Evolutionary conservation across 345 rosid species (phyloP).

Genomic region (Gossypium sturtianum): DNA sequence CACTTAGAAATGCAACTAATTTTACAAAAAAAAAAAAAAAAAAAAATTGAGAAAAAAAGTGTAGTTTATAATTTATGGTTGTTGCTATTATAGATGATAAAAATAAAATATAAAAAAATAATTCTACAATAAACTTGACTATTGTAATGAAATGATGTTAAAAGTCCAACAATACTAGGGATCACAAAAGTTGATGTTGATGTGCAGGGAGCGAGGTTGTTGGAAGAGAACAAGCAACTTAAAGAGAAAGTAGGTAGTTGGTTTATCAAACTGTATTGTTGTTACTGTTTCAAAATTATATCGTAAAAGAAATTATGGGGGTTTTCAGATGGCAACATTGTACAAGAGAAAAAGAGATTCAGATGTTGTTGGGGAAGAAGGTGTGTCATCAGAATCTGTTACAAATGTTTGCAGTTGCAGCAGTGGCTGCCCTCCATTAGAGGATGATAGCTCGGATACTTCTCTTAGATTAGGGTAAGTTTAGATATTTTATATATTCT

Average conservation of each 20-base stretch:
- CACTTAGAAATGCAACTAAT: too few relatives aligned
- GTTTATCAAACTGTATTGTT: too few relatives aligned
- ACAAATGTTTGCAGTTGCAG: slow-evolving; percentile 51
- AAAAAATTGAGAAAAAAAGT: too few relatives aligned
- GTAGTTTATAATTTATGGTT: too few relatives aligned
- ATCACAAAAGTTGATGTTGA: too few relatives aligned
- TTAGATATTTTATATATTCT: not conserved
- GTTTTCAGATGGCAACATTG: slow-evolving; percentile 29
- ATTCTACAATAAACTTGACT: too few relatives aligned
- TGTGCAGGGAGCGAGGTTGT: slow-evolving; percentile 44
- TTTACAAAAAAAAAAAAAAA: too few relatives aligned
- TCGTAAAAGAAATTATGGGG: not conserved
- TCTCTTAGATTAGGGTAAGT: slow-evolving; percentile 48
- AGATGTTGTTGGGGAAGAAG: slow-evolving; percentile 46
- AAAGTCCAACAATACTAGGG: too few relatives aligned
- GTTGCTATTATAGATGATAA: too few relatives aligned
- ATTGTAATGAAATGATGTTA: too few relatives aligned
- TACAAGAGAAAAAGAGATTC: slow-evolving; percentile 38
- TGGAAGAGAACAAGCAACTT: slow-evolving; percentile 52
- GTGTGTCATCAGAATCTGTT: slow-evolving; percentile 53
- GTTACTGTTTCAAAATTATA: not conserved
- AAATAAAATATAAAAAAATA: too few relatives aligned
- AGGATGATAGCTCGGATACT: slow-evolving; percentile 52
- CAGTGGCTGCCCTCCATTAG: slow-evolving; percentile 50
- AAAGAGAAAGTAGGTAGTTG: slow-evolving; percentile 35